Conservation (phyloP, 306 rosid species). For the Geum urbanum region DNA sequence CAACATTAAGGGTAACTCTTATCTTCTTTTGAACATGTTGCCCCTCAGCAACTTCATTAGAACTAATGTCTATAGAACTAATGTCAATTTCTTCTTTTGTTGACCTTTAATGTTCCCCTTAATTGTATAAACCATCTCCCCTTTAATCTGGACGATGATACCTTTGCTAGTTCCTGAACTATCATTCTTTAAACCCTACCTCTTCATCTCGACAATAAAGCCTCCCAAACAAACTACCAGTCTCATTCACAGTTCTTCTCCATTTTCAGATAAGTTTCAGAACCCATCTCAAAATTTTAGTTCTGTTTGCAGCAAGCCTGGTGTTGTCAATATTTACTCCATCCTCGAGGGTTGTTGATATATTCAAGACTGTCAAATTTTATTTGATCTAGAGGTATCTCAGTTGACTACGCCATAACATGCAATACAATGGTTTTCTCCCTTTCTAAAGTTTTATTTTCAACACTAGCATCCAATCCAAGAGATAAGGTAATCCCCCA, state of each 20-base stretch:
- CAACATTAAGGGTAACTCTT: neutral
- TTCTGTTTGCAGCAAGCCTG: neutral
- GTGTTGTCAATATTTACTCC: neutral
- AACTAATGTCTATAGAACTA: neutral
- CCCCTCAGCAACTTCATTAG: neutral
- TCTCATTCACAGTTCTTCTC: neutral
- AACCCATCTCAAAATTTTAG: neutral
- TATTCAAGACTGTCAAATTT: neutral
- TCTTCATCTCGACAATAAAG: neutral
- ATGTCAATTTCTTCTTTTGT: neutral
- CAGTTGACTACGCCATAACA: constrained; percentile 7
- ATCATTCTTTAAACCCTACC: neutral
- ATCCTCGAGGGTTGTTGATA: neutral
- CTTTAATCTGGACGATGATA: neutral
- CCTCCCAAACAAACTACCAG: neutral
- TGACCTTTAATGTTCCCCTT: neutral
- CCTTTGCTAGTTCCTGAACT: neutral
- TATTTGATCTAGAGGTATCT: neutral
- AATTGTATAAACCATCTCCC: neutral
- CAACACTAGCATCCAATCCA: too few relatives aligned
- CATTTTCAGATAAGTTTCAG: neutral
- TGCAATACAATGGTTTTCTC: constrained; percentile 2
- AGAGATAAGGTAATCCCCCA: neutral
- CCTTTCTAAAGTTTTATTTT: neutral
- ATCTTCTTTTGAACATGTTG: neutral